Conservation (phyloP, 139 green algal species). For the Chlorella sp. region DNA sequence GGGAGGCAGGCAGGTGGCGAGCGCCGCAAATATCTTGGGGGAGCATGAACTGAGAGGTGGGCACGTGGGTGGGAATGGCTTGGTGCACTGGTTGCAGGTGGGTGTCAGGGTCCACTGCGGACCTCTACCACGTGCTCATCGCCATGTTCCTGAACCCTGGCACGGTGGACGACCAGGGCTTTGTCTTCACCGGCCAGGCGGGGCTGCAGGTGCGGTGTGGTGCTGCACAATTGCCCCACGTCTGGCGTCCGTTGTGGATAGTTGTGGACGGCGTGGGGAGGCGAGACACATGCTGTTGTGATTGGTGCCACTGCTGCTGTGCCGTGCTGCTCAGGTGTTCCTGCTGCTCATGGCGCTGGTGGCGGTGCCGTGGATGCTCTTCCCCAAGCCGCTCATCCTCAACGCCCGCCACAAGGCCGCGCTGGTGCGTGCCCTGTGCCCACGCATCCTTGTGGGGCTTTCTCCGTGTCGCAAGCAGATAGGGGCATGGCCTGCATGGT, state of each 20-base stretch:
- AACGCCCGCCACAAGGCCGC: conserved; percentile 66
- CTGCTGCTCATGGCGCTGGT: conserved; percentile 81
- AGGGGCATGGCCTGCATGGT: no score
- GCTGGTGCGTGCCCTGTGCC: no score
- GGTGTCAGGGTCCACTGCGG: conserved; percentile 64
- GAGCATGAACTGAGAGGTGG: no score
- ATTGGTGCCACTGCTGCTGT: no score
- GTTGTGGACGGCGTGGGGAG: no score
- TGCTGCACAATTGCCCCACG: neutral
- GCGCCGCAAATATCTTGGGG: no score
- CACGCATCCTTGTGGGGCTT: no score
- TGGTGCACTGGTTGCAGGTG: no score
- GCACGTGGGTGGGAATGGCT: no score
- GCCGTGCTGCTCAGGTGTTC: conserved; percentile 60
- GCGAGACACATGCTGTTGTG: neutral
- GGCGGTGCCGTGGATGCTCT: conserved; percentile 91
- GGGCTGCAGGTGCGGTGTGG: conserved; percentile 10
- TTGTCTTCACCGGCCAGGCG: conserved; percentile 51
- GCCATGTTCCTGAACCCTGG: conserved; percentile 96
- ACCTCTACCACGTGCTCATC: conserved; percentile 99
- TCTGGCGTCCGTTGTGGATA: neutral
- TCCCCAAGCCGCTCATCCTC: conserved; percentile 96
- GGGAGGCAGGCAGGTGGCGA: no score
- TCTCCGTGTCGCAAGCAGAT: no score
- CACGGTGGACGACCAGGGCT: conserved; percentile 26